Evolutionary conservation across 2,329 filamentous ascomycete genomes (phyloP).

Genomic region (Trichophyton verrucosum): DNA sequence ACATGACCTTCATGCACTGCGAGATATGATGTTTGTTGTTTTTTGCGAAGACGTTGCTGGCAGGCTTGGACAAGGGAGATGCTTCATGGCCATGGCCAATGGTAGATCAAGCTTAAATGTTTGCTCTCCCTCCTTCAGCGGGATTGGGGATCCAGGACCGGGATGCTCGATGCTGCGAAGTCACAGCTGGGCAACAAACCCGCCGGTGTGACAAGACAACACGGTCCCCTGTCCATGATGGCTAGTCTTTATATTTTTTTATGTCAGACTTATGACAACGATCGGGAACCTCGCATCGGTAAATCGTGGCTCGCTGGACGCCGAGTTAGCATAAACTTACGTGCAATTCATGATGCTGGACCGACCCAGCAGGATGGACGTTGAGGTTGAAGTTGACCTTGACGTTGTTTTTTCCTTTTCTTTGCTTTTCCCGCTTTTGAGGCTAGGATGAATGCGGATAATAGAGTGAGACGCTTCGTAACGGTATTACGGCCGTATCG

Average conservation of each 20-base stretch:
- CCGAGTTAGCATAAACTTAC: background rate
- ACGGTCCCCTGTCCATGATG: background rate
- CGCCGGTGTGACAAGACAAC: background rate
- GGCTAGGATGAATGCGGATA: conserved; percentile 2
- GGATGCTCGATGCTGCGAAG: too few relatives aligned
- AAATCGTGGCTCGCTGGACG: background rate
- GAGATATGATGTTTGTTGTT: background rate
- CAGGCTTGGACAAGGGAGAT: background rate
- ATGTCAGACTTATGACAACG: background rate
- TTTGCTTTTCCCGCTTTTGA: background rate
- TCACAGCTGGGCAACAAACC: too few relatives aligned
- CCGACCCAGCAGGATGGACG: background rate
- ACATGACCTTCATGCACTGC: conserved; percentile 10
- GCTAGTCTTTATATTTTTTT: background rate
- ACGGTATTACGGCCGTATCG: background rate
- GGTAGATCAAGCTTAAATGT: background rate
- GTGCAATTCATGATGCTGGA: background rate
- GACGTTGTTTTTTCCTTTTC: background rate
- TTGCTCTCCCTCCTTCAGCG: background rate
- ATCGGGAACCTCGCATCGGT: background rate
- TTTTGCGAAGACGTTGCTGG: background rate
- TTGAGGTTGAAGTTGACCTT: background rate
- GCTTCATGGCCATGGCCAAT: background rate
- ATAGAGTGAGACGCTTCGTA: background rate
- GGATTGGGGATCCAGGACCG: background rate